Percentiles rank a stretch among this genome's conserved stretches.
Evolutionary conservation across 139 green algal genomes (phyloP).

Genomic region (Chlorokybus atmophyticus): DNA sequence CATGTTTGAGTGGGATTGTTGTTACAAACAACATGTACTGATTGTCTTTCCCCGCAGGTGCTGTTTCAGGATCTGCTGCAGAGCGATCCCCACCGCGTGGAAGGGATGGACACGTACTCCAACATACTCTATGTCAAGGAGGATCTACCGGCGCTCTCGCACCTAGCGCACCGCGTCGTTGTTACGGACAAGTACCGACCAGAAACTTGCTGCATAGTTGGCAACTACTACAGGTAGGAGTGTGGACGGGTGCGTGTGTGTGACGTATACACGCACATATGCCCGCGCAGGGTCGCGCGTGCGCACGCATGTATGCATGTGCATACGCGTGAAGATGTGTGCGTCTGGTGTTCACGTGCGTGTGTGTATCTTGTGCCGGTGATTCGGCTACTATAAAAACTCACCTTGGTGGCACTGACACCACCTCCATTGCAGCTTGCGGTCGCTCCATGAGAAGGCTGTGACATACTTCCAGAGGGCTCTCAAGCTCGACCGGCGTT

Average conservation of each 20-base stretch:
- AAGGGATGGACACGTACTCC: conserved; percentile 84
- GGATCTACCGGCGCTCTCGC: conserved; percentile 42
- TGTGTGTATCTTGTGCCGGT: too few relatives aligned
- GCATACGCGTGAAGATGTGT: too few relatives aligned
- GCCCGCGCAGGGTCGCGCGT: too few relatives aligned
- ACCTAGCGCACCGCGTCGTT: conserved; percentile 63
- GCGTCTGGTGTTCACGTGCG: too few relatives aligned
- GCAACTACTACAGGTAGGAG: background rate
- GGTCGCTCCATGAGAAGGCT: conserved; percentile 60
- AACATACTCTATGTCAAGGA: conserved; percentile 79
- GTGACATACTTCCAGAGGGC: conserved; percentile 82
- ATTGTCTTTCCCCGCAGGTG: too few relatives aligned
- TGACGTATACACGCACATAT: too few relatives aligned
- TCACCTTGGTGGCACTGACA: too few relatives aligned
- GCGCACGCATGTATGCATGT: too few relatives aligned
- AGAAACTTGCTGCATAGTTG: conserved; percentile 81
- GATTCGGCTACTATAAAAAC: too few relatives aligned
- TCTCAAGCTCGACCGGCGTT: conserved; percentile 67
- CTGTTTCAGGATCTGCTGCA: conserved; percentile 61
- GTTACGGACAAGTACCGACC: conserved; percentile 75
- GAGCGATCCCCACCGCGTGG: conserved; percentile 64
- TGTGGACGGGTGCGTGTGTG: background rate
- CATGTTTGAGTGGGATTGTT: too few relatives aligned
- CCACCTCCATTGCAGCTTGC: conserved; percentile 91
- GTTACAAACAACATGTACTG: too few relatives aligned